Base-by-base conservation (phyloP, 139 green algal species). In the Desmodesmus armatus region DNA sequence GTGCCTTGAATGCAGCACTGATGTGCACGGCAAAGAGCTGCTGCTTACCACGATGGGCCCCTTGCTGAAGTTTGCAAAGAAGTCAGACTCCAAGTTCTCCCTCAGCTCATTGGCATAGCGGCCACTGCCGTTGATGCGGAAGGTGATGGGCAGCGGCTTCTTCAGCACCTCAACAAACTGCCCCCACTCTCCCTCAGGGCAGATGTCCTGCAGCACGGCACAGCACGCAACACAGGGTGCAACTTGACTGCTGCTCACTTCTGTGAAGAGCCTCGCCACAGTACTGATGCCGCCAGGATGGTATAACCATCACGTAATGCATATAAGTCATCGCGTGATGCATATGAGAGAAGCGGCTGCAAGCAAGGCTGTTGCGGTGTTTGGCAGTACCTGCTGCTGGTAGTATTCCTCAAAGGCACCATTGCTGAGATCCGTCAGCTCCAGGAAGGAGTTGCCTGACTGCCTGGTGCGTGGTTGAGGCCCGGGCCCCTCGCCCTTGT, bases 61-160 rank as follows among this genome's bases (percentile, higher is more conserved):
- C 25, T 87, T 47, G 9, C 53, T 69, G 49, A 97, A 94, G 31
- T 92, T 47, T 1, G 81, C 77, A 31, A 97, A 91, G 77, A 97
- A 97, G 88, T 97, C 92, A 1, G 40, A 75, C 83, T 96, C 80
- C 78, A 98, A 84, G 83, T 92, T 94, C 63, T 94, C 87, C 17
- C 90, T 82, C 79, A 99, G 89, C 49, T 92, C 86, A 41, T 93
- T 87, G 0, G 96, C 96, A 91, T 96, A 97, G 40, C 91, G 88
- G 41, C 95, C 96, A 41, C 78, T 92, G 83, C 97, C 97, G 87
- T 99, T 99, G 89, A 99, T 99, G 76, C 97, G 93, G 89, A 99
- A 99, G 3, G 96, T 98, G 39, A 95, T 94, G 23, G 97, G 97
- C 84, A 99, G 91, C 43, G 91, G 94, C 37, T 58, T 92, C 40